These are phyloP conservation scores for Heimioporus retisporus DNA, from an alignment of 1,284 basidiomycete genomes.

Conservation along the genomic window DNA sequence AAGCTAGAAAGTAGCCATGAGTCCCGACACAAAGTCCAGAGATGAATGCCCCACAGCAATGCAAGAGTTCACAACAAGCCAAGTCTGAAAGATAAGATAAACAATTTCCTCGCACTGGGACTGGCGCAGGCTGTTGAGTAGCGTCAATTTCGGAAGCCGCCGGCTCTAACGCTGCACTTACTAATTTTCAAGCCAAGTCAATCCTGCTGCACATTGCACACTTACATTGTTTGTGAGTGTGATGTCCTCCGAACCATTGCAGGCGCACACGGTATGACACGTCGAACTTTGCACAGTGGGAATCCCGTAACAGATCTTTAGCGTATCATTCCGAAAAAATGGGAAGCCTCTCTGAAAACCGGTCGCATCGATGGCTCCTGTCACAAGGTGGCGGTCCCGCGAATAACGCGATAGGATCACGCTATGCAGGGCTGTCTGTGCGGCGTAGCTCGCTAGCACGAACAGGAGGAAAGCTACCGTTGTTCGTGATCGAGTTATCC, in stretches of 20 bases:
- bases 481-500: slow-evolving; percentile 54
- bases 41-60: slow-evolving; percentile 48
- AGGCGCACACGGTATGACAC: slow-evolving; percentile 22
- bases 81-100: slow-evolving; percentile 53
- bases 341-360: slow-evolving; percentile 27
- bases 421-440: slow-evolving; percentile 49
- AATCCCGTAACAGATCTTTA: slow-evolving; percentile 30
- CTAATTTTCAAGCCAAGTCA: slow-evolving; percentile 50
- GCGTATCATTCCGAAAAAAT: slow-evolving; percentile 5
- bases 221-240: slow-evolving; percentile 15
- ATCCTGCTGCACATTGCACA: slow-evolving; percentile 44
- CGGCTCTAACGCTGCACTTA: not conserved
- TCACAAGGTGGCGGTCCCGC: slow-evolving; percentile 43
- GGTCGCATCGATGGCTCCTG: slow-evolving; percentile 33
- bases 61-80: slow-evolving; percentile 53
- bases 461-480: slow-evolving; percentile 55
- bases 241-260: not conserved
- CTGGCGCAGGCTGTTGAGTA: slow-evolving; percentile 26
- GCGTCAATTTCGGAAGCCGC: not conserved
- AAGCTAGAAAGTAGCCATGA: slow-evolving; percentile 44
- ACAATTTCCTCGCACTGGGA: slow-evolving; percentile 55
- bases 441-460: slow-evolving; percentile 49
- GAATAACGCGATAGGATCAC: slow-evolving; percentile 46
- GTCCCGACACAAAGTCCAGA: not conserved
- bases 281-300: slow-evolving; percentile 14